phyloP scores from a whole-genome alignment of 371 early-diverging fungal species.

The Homolaphlyctis polyrhiza region DNA sequence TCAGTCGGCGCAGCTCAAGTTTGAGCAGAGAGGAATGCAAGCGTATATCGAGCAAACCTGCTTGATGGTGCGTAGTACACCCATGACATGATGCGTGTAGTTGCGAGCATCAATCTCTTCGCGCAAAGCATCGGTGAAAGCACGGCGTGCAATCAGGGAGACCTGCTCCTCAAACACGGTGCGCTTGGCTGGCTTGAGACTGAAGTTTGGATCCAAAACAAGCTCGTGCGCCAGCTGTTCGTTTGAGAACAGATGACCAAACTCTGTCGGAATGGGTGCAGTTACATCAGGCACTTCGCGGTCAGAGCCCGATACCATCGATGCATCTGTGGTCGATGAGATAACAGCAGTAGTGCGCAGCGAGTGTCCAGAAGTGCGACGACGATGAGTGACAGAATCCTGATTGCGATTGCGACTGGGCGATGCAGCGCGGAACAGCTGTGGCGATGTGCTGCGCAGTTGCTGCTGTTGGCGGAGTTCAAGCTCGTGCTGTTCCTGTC shows the following conservation, averaged over 20 bases:
- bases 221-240: slow-evolving; percentile 75
- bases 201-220: slow-evolving; percentile 69
- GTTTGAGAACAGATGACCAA: slow-evolving; percentile 43
- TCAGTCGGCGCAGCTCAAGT: neutral
- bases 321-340: neutral
- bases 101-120: slow-evolving; percentile 46
- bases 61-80: slow-evolving; percentile 46
- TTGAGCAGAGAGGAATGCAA: neutral
- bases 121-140: slow-evolving; percentile 57
- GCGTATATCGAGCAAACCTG: too few relatives aligned
- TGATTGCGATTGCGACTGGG: slow-evolving; percentile 5
- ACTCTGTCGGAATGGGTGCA: slow-evolving; percentile 16
- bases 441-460: slow-evolving; percentile 3
- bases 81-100: slow-evolving; percentile 34
- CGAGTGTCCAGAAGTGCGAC: neutral
- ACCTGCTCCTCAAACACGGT: slow-evolving; percentile 53
- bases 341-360: neutral
- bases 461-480: too few relatives aligned
- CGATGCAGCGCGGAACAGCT: neutral
- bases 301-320: too few relatives aligned
- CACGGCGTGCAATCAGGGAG: slow-evolving; percentile 49
- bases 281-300: too few relatives aligned
- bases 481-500: too few relatives aligned
- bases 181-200: slow-evolving; percentile 37
- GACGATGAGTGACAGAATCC: slow-evolving; percentile 14